phyloP scores from a whole-genome alignment of 1,284 basidiomycete genomes.

The Xerocomus amazonicus region DNA sequence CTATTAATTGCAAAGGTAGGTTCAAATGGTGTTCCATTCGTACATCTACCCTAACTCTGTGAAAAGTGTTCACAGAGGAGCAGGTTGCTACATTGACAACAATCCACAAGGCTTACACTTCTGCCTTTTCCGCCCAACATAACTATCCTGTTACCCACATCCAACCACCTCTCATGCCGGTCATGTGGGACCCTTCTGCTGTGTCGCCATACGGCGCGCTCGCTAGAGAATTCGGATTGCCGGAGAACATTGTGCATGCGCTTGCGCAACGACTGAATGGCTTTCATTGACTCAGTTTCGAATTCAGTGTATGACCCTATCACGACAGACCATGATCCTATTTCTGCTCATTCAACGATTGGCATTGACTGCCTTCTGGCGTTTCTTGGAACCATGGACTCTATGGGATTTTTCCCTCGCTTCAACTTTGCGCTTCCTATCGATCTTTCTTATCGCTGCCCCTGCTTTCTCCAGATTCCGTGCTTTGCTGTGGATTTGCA shows the following conservation, averaged over 20 bases:
- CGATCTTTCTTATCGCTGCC: slow-evolving; percentile 14
- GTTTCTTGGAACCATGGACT: slow-evolving; percentile 29
- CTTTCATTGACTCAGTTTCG: slow-evolving; percentile 13
- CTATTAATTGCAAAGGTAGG: slow-evolving; percentile 55
- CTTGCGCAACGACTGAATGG: slow-evolving; percentile 54
- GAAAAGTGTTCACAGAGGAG: slow-evolving; percentile 60
- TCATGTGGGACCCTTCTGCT: slow-evolving; percentile 19
- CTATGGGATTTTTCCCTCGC: slow-evolving; percentile 5
- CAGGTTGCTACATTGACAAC: slow-evolving; percentile 45
- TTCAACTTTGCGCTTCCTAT: slow-evolving; percentile 18
- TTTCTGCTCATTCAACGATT: slow-evolving; percentile 1
- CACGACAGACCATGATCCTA: slow-evolving; percentile 21
- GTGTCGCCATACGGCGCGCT: slow-evolving; percentile 44
- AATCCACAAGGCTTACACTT: slow-evolving; percentile 26
- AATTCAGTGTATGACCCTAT: neutral
- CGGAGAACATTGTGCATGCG: slow-evolving; percentile 63
- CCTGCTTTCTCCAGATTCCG: slow-evolving; percentile 11
- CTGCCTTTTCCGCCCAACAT: slow-evolving; percentile 15
- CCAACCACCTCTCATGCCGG: slow-evolving; percentile 16
- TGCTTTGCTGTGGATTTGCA: slow-evolving; percentile 29
- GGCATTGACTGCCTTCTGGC: slow-evolving; percentile 31
- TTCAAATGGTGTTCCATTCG: slow-evolving; percentile 5
- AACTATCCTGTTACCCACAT: slow-evolving; percentile 6
- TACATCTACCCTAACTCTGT: slow-evolving; percentile 5
- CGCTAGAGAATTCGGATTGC: slow-evolving; percentile 70